These are phyloP conservation scores for Nidula niveotomentosa DNA, from an alignment of 1,284 basidiomycete species.

Conservation along the genomic window DNA sequence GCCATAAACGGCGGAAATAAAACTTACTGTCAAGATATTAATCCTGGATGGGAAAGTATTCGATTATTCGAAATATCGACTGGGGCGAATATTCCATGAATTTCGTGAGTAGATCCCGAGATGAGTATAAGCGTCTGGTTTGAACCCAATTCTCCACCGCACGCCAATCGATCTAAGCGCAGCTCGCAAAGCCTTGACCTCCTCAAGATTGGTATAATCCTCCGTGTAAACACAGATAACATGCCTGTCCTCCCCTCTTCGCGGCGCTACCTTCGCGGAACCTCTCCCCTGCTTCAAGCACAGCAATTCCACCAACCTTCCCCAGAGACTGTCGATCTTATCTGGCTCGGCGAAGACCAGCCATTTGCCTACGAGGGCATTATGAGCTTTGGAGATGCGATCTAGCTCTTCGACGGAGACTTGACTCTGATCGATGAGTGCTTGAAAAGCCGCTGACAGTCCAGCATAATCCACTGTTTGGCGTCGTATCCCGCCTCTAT, in stretches of 20 bases:
- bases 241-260: conserved; percentile 24
- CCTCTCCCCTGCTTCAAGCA: conserved; percentile 20
- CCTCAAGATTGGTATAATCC: conserved; percentile 28
- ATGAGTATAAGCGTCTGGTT: conserved; percentile 36
- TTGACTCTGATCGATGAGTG: conserved; percentile 14
- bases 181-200: conserved; percentile 27
- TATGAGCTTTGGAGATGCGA: conserved; percentile 25
- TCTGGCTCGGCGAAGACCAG: conserved; percentile 26
- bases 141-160: conserved; percentile 34
- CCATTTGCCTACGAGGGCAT: conserved; percentile 32
- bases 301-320: conserved; percentile 24
- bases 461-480: conserved; percentile 8
- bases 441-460: conserved; percentile 16
- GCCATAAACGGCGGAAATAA: too few relatives aligned
- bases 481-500: conserved; percentile 15
- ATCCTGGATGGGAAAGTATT: too few relatives aligned
- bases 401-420: conserved; percentile 29
- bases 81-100: conserved; percentile 29
- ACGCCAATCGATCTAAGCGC: conserved; percentile 27
- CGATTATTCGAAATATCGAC: conserved; percentile 20
- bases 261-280: conserved; percentile 30
- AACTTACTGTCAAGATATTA: too few relatives aligned
- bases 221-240: conserved; percentile 36
- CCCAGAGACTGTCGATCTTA: conserved; percentile 31
- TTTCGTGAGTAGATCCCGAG: conserved; percentile 36